A percentile compares a stretch with the other conserved stretches of the same genome.
Conservation (phyloP, 129 eudicot genomes). For the Artemisia tridentata region DNA sequence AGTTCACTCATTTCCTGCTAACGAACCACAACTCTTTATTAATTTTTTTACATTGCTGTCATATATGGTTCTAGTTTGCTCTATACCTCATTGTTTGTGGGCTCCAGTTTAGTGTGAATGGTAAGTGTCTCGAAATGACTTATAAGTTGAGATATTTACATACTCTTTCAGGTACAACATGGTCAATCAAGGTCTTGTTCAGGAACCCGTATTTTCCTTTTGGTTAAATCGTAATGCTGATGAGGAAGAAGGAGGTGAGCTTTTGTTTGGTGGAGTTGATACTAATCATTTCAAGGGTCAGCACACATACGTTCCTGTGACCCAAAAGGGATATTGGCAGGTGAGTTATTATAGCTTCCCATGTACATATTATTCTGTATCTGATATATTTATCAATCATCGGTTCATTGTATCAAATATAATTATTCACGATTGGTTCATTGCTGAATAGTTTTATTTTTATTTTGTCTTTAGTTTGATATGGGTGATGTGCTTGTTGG, state of each 20-base stretch:
- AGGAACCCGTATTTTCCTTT: conserved; percentile 85
- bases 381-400: conserved; percentile 13
- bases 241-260: conserved; percentile 90
- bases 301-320: conserved; percentile 87
- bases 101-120: no score
- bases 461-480: conserved; percentile 63
- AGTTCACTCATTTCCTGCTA: conserved; percentile 13
- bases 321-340: conserved; percentile 99
- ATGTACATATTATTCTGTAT: conserved; percentile 10
- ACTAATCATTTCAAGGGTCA: conserved; percentile 78
- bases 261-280: conserved; percentile 97
- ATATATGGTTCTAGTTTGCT: conserved; percentile 13
- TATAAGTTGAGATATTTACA: neutral
- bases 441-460: conserved; percentile 20
- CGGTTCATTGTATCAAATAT: neutral
- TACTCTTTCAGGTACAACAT: conserved; percentile 71
- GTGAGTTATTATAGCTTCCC: conserved; percentile 27
- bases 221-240: conserved; percentile 86
- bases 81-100: neutral
- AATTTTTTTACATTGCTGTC: neutral
- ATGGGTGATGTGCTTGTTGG: conserved; percentile 93
- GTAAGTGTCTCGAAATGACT: neutral
- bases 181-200: conserved; percentile 90
- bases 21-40: conserved; percentile 7
- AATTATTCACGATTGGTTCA: conserved; percentile 8